Percentiles rank a stretch among this genome's conserved stretches.
These are phyloP conservation scores for Pseudopediastrum boryanum DNA, from an alignment of 139 green algal species.

Conservation along the genomic window DNA sequence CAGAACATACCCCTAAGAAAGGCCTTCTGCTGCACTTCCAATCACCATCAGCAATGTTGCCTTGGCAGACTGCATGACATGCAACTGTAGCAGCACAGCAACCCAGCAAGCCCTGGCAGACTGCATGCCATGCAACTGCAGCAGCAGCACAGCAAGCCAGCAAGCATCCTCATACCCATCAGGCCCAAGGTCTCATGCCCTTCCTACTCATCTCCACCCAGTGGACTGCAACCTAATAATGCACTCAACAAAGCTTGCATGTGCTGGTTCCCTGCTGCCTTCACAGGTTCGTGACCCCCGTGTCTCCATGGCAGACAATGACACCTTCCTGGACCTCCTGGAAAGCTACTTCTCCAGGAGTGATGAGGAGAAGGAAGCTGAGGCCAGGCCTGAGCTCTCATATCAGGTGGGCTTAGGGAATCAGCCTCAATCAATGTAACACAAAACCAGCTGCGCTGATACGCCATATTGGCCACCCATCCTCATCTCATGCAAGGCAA, in stretches of 20 bases:
- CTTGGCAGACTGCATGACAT: too few species aligned
- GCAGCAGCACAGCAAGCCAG: not conserved
- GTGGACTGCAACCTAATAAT: too few species aligned
- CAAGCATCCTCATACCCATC: not conserved
- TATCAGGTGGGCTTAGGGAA: slow-evolving; percentile 78
- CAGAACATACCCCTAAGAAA: too few species aligned
- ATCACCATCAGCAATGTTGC: too few species aligned
- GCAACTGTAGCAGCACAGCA: too few species aligned
- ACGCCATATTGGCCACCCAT: not conserved
- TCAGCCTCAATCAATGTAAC: not conserved
- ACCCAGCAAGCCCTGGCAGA: too few species aligned
- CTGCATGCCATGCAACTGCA: too few species aligned
- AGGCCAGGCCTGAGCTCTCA: slow-evolving; percentile 69
- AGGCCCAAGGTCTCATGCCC: not conserved
- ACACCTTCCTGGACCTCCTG: slow-evolving; percentile 84
- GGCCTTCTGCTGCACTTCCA: too few species aligned
- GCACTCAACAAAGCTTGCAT: too few species aligned
- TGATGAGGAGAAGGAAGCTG: slow-evolving; percentile 62
- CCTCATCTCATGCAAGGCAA: not conserved
- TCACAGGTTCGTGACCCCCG: slow-evolving; percentile 76
- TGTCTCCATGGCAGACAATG: slow-evolving; percentile 62
- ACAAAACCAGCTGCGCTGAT: not conserved
- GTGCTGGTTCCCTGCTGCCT: not conserved
- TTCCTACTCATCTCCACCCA: not conserved
- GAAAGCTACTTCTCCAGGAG: slow-evolving; percentile 85